phyloP scores from a whole-genome alignment of 169 alveolate genomes.

The Plasmodium gonderi region DNA sequence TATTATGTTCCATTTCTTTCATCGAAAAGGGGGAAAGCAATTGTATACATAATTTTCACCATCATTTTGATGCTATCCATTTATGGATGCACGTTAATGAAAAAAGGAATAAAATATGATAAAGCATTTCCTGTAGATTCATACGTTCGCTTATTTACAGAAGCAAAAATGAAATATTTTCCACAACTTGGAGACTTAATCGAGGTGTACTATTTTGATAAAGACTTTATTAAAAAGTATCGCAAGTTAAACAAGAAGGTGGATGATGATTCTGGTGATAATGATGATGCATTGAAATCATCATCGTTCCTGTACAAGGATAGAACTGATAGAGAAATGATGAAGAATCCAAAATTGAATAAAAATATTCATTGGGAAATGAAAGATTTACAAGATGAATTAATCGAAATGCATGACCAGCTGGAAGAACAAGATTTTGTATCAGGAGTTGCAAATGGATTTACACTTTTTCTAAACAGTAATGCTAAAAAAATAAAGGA shows the following conservation, averaged over 20 bases:
- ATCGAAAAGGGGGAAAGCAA: conserved; percentile 26
- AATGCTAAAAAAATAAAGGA: not conserved
- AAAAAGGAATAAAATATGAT: conserved; percentile 66
- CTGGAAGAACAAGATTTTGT: conserved; percentile 45
- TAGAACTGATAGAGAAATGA: conserved; percentile 14
- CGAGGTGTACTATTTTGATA: conserved; percentile 57
- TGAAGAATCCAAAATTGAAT: conserved; percentile 23
- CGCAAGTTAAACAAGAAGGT: not conserved
- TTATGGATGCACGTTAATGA: conserved; percentile 67
- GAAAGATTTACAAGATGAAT: not conserved
- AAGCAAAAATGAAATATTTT: conserved; percentile 18
- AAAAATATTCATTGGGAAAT: conserved; percentile 30
- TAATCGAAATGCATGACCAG: not conserved
- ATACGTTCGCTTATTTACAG: conserved; percentile 26
- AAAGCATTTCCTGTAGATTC: conserved; percentile 65
- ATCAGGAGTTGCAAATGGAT: conserved; percentile 34
- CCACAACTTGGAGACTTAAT: conserved; percentile 58
- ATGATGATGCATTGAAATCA: no score
- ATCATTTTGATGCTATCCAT: conserved; percentile 2
- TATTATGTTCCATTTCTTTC: conserved; percentile 68
- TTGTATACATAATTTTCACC: conserved; percentile 30
- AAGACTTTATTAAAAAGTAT: conserved; percentile 30
- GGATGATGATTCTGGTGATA: no score
- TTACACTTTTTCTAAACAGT: conserved; percentile 18
- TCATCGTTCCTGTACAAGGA: conserved; percentile 23